These are phyloP conservation scores for Funneliformis geosporum DNA, from an alignment of 192 early-diverging fungal genomes.

Conservation along the genomic window DNA sequence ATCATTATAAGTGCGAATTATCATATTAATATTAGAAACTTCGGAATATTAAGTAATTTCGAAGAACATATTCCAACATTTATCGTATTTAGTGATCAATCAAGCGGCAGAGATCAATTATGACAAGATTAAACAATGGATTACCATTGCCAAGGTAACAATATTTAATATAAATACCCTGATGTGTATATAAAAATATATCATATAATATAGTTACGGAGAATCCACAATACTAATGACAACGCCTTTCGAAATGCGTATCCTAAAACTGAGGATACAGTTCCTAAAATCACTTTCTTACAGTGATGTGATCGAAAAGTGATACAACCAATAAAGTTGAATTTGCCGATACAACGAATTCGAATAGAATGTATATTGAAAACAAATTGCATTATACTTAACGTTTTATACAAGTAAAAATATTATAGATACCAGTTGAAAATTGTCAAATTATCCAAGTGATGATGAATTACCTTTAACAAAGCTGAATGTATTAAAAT, in stretches of 20 bases:
- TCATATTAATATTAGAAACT: neutral
- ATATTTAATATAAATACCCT: neutral
- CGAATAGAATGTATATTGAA: neutral
- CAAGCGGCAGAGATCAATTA: neutral
- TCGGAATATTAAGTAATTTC: neutral
- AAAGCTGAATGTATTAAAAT: neutral
- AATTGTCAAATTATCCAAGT: neutral
- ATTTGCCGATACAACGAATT: neutral
- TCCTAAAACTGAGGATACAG: neutral
- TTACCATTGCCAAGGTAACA: neutral
- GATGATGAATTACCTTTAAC: neutral
- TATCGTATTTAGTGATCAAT: neutral
- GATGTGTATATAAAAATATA: neutral
- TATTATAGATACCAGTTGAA: neutral
- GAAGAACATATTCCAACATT: neutral
- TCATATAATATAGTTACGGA: no score
- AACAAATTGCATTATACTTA: neutral
- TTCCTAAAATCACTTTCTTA: neutral
- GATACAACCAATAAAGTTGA: neutral
- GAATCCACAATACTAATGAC: no score
- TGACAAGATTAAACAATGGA: neutral
- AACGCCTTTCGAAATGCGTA: neutral
- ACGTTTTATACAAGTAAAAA: neutral
- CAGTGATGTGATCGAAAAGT: neutral
- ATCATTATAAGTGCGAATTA: neutral